Evolutionary conservation across 805 yeast species (phyloP), one percentile per base, ranked within the genome.

Genomic region (Kazachstania martiniae): DNA sequence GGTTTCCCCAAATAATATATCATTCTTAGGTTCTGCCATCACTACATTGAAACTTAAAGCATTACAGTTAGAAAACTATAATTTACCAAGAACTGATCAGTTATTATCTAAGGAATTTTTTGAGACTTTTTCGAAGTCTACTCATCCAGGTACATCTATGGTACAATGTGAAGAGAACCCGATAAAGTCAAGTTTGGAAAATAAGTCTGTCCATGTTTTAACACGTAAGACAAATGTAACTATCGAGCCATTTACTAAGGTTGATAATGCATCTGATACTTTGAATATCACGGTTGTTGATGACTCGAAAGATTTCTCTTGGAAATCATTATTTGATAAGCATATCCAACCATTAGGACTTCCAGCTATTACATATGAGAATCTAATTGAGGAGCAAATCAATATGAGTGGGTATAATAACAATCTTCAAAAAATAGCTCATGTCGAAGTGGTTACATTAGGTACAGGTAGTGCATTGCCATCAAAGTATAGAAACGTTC

Each of bases 391-490:
- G 12, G 34, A 44, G 8, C 61, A 61, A 31, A 22, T 56, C 10
- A 35, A 42, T 32, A 38, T 36, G 9, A 49, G 49, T 53, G 65
- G 34, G 23, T 54, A 51, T 27, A 45, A 49, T 28, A 36, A 27
- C 19, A 34, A 61, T 2, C 12, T 51, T 0, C 47, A 37, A 4
- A 58, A 70, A 35, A 61, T 58, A 35, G 73, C 66, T 24, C 70
- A 73, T 39, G 77, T 78, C 1, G 85, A 83, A 46, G 58, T 78
- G 1, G 62, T 82, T 8, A 79, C 94, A 0, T 56, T 89, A 6
- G 98, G 98, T 3, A 91, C 98, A 0, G 97, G 97, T 0, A 78
- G 93, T 21, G 91, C 97, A 0, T 54, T 84, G 21, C 98, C 98
- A 0, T 74, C 94, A 0, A 72, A 74, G 37, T 72, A 74, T 44